Evolutionary conservation across 345 rosid genomes (phyloP), one percentile per base, ranked within the genome.

Genomic region (Eucalyptus brandiana): DNA sequence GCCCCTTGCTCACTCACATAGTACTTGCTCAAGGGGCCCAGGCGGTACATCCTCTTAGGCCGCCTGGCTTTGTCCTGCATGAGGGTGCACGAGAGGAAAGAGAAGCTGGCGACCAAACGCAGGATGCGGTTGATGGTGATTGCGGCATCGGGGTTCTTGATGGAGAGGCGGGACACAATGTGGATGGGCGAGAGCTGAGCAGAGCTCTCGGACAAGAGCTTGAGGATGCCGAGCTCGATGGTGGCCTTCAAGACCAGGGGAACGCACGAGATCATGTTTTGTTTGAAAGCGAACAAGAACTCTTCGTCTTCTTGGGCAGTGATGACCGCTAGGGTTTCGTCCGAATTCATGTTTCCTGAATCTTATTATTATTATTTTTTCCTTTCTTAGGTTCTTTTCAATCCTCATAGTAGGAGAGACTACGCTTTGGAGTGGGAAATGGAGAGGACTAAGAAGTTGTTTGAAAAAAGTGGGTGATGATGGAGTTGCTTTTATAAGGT

Each of bases 81-180:
- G 4, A 87, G 47, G 40, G 69, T n/a, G 88, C 69, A 87, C 72
- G 69, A 54, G 23, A 93, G 91, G 80, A 95, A 87, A 80, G 93
- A 90, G 81, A 92, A 90, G 91, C 93, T 91, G 8, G 93, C 95
- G n/a, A 94, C 86, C 18, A 93, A 88, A 15, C 95, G 91, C n/a
- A 94, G 91, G 90, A 94, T 92, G 32, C 93, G 92, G 32, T 95
- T 95, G 12, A 94, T 80, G 60, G 93, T 26, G 88, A 89, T 56
- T 1, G 94, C 58, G 0, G 95, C 94, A 5, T 91, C 92, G 0
- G 94, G 93, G 44, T 93, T 93, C 51, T 89, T 89, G 17, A 93
- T 88, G 53, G 92, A 93, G 10, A 95, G 91, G 15, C 44, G 42
- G 49, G 90, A 89, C 9, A 92, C 92, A 47, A 94, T 92, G 62